Percentiles rank a stretch among this genome's conserved stretches.
These are phyloP conservation scores for Lablab purpureus DNA, from an alignment of 306 rosid genomes.

Conservation along the genomic window DNA sequence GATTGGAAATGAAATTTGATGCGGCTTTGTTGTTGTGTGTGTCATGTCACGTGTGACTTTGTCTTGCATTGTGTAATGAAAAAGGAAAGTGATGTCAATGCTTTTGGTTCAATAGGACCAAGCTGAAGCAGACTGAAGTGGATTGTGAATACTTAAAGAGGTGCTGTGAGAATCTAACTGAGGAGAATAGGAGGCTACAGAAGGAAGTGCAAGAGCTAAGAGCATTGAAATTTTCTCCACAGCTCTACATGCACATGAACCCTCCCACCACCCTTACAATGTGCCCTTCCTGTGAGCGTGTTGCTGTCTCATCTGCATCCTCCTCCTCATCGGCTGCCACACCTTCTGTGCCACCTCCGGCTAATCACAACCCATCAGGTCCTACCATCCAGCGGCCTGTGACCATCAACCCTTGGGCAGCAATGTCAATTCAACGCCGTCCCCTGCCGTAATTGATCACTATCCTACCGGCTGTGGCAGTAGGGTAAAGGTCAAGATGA, in stretches of 20 bases:
- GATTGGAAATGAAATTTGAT: background rate
- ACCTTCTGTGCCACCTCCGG: constrained; percentile 34
- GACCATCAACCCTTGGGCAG: constrained; percentile 73
- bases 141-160: constrained; percentile 86
- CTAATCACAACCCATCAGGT: constrained; percentile 38
- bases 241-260: constrained; percentile 85
- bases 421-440: constrained; percentile 56
- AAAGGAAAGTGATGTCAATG: background rate
- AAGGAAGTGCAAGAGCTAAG: constrained; percentile 96
- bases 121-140: constrained; percentile 96
- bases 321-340: constrained; percentile 47
- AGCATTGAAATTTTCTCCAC: constrained; percentile 89
- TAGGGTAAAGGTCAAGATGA: constrained; percentile 14
- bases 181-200: constrained; percentile 84
- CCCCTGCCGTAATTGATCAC: constrained; percentile 31
- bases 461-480: background rate
- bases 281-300: constrained; percentile 97
- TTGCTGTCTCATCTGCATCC: constrained; percentile 64
- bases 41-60: background rate
- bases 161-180: constrained; percentile 85
- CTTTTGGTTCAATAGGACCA: constrained; percentile 68
- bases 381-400: constrained; percentile 51
- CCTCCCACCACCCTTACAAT: constrained; percentile 98
- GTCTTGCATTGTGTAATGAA: constrained; percentile 7
- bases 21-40: constrained; percentile 1